These are phyloP conservation scores for Ulota crispa DNA, from an alignment of 225 moss, liverwort and hornwort genomes.

Conservation along the genomic window DNA sequence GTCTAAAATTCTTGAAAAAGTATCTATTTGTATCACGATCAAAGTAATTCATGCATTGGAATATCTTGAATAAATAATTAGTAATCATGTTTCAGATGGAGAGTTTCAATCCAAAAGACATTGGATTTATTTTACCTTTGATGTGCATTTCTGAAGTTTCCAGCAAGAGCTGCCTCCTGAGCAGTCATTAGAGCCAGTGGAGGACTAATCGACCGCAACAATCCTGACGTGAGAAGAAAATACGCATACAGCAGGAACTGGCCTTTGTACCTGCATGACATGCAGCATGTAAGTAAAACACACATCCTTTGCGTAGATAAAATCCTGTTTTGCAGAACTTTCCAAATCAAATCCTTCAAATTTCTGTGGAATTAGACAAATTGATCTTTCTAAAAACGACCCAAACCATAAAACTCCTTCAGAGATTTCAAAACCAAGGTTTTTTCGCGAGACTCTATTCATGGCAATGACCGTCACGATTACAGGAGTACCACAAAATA, in stretches of 20 bases:
- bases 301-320: background rate
- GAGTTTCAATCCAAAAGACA: background rate
- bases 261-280: slow-evolving; percentile 53
- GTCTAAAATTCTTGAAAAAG: background rate
- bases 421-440: background rate
- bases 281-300: slow-evolving; percentile 1
- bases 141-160: slow-evolving; percentile 56
- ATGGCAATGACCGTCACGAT: background rate
- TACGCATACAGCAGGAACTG: slow-evolving; percentile 43
- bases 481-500: background rate
- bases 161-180: slow-evolving; percentile 49
- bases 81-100: background rate
- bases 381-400: background rate
- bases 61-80: background rate
- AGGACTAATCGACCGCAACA: slow-evolving; percentile 57
- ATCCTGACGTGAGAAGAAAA: slow-evolving; percentile 46
- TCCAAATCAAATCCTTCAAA: background rate
- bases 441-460: background rate
- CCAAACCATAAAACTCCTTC: background rate
- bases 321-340: background rate
- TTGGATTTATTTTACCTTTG: slow-evolving; percentile 38
- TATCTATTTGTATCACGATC: background rate
- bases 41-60: background rate
- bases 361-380: background rate
- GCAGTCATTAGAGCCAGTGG: slow-evolving; percentile 51